Evolutionary conservation across 192 early-diverging fungal genomes (phyloP), one percentile per base, ranked within the genome.

Genomic region (Pilaira anomala): DNA sequence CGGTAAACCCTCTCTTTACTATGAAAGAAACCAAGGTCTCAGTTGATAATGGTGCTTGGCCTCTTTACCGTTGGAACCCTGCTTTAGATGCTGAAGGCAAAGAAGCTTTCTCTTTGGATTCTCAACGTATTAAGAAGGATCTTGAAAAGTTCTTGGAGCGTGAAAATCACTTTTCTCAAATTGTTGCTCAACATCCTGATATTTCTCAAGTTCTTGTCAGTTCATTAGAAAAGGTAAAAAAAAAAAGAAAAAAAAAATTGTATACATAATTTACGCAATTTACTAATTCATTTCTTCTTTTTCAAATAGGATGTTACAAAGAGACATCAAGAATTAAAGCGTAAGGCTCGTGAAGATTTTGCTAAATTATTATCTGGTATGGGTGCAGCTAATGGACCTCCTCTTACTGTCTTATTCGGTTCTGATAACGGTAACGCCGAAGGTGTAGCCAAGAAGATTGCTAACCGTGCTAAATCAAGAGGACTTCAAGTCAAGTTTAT

Each of bases 21-120:
- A 76, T 98, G 60, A 91, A 91, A 79, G 89, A 94, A 74, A 90
- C 91, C 25, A 97, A 98, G 83, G 66, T 86, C 16, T 90, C 91
- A 6, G 87, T 98, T 48, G 95, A 98, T 65, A 84, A 74, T 51
- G 94, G 93, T 22, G 84, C 89, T 60, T 97, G 94, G 93, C 91
- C 96, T 18, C 76, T 98, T 49, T 98, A 95, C 83, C 88, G 96
- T 66, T 98, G 92, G 92, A 89, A 93, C 72, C 95, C 95, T 56
- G 60, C 76, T 3, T 52, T 81, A 39, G 79, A 83, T 16, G 76
- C 76, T 28, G 70, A 82, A 68, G 76, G 76, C 24, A 76, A 87
- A 60, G 85, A 84, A 59, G 76, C 80, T 26, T 90, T 93, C 70
- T 51, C 65, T n/a, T 68, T 87, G 41, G 89, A 87, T 79, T 92